Evolutionary conservation across 2,329 filamentous ascomycete species (phyloP), one percentile per base, ranked within the genome.

Genomic region (Aureobasidium sp.): DNA sequence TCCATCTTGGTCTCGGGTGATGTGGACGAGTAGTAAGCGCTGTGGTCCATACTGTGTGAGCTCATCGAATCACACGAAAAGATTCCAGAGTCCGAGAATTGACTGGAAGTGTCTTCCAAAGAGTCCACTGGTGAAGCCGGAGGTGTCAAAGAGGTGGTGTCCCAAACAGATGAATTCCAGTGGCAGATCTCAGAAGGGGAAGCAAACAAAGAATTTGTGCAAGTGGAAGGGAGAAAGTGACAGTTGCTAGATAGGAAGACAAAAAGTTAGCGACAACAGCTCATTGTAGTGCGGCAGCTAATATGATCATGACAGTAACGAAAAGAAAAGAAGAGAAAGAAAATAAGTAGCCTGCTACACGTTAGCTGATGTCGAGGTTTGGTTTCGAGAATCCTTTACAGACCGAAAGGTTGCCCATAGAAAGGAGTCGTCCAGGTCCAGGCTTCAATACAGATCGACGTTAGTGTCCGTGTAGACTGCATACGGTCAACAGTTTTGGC

Each of bases 31-130:
- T 37, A 71, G 63, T 76, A 76, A 63, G 73, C 70, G 67, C 73
- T 76, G 68, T 77, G 74, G 27, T 67, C 65, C 74, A 77, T 76
- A 68, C 73, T 75, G 69, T 71, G 74, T 48, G 63, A 53, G 64
- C 73, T 73, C 65, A 73, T 76, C 62, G 53, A 52, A 17, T 58
- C 61, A 32, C 59, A 61, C 36, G 58, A 61, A 47, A 56, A 64
- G 27, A 61, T 42, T 13, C 46, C 57, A 23, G 57, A 64, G 20
- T 64, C 64, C 32, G 59, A 62, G 27, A 44, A 52, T 37, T 50
- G 61, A 37, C 36, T 64, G 1, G 52, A 51, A 29, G 10, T 6
- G 57, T 61, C 62, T 37, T 64, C 60, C 44, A 47, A 53, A 6
- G 51, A 37, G 27, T 60, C 55, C 23, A 52, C 57, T 23, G 64